A percentile compares a stretch with the other conserved stretches of the same genome.
Evolutionary conservation across 768 basidiomycete species (phyloP).

Genomic region (Albatrellus ellisii): DNA sequence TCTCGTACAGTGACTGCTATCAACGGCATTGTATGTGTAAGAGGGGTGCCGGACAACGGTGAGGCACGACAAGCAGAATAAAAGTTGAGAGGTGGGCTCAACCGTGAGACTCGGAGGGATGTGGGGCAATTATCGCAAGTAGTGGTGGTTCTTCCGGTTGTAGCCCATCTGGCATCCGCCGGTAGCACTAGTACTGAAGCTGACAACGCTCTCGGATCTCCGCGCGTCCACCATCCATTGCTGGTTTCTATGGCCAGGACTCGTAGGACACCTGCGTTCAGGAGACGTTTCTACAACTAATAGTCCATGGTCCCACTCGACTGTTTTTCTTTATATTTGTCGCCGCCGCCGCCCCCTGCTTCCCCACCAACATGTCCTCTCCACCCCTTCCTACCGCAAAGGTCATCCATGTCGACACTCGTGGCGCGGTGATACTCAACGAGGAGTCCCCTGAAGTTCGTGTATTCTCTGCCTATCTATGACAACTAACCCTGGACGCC

Average conservation of each 20-base stretch:
- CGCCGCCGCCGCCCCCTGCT: not conserved
- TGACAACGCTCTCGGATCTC: too few relatives aligned
- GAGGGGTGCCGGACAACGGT: too few relatives aligned
- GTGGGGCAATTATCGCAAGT: conserved; percentile 1
- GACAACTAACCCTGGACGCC: conserved; percentile 5
- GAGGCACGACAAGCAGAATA: too few relatives aligned
- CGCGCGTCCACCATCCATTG: too few relatives aligned
- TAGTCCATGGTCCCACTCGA: conserved; percentile 6
- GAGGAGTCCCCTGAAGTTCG: conserved; percentile 91
- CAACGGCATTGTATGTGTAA: too few relatives aligned
- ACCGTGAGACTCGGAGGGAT: not conserved
- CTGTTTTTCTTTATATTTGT: conserved; percentile 1
- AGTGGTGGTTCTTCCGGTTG: not conserved
- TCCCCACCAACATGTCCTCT: conserved; percentile 17
- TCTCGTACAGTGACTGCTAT: too few relatives aligned
- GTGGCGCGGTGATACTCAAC: conserved; percentile 84
- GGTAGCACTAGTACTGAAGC: not conserved
- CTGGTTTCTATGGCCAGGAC: too few relatives aligned
- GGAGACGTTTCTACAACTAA: not conserved
- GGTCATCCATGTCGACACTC: conserved; percentile 89
- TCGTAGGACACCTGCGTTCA: conserved; percentile 2
- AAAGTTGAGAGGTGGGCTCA: not conserved
- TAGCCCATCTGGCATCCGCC: not conserved
- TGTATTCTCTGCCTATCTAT: conserved; percentile 7
- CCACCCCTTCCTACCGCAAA: conserved; percentile 67